These are phyloP conservation scores for Flaveria trinervia DNA, from an alignment of 129 eudicot species.

Conservation along the genomic window DNA sequence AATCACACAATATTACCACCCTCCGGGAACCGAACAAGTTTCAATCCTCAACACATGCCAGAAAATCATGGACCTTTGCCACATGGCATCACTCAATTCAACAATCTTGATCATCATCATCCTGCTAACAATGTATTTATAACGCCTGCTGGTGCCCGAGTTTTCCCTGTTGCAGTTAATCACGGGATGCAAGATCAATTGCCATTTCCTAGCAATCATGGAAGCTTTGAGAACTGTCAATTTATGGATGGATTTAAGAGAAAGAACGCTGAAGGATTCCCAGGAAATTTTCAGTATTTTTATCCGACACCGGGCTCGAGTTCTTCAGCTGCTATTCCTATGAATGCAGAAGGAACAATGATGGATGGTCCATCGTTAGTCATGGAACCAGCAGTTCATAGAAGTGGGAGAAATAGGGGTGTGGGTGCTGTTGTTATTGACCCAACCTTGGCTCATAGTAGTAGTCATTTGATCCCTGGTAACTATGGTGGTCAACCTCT, in stretches of 20 bases:
- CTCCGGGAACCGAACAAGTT: slow-evolving; percentile 45
- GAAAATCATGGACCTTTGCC: slow-evolving; percentile 59
- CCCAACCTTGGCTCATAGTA: slow-evolving; percentile 45
- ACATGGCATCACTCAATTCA: slow-evolving; percentile 54
- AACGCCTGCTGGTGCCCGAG: slow-evolving; percentile 57
- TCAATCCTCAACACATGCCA: slow-evolving; percentile 54
- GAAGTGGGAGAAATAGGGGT: slow-evolving; percentile 48
- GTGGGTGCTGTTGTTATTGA: slow-evolving; percentile 53
- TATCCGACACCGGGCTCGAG: slow-evolving; percentile 63
- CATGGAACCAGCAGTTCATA: slow-evolving; percentile 50
- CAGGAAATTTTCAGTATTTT: slow-evolving; percentile 44
- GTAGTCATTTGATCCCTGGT: slow-evolving; percentile 52
- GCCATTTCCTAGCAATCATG: slow-evolving; percentile 50
- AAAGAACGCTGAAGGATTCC: slow-evolving; percentile 63
- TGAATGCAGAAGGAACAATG: slow-evolving; percentile 48
- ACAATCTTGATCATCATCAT: slow-evolving; percentile 46
- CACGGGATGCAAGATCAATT: slow-evolving; percentile 60
- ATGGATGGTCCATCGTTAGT: slow-evolving; percentile 36
- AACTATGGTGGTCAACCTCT: slow-evolving; percentile 51
- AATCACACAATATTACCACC: slow-evolving; percentile 50
- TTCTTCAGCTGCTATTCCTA: slow-evolving; percentile 58
- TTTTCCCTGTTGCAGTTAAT: slow-evolving; percentile 56
- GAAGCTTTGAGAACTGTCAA: slow-evolving; percentile 47
- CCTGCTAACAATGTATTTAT: slow-evolving; percentile 38
- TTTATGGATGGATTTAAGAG: slow-evolving; percentile 69